Conservation (phyloP, 176 grass and related monocot species). For the Rhipidocladum racemiflorum region DNA sequence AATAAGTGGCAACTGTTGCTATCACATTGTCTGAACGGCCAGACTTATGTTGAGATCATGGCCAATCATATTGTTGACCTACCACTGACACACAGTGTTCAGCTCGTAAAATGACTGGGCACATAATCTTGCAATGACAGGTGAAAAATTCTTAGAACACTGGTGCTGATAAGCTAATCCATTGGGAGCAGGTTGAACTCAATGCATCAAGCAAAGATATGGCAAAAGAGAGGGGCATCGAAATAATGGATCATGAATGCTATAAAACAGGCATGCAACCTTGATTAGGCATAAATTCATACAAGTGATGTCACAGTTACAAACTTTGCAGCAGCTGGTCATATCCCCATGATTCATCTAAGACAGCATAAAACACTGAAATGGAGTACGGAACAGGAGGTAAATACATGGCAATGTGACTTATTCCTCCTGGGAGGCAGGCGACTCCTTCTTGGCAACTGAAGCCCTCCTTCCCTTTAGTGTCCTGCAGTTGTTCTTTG, state of each 20-base stretch:
- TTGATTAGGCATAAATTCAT: neutral
- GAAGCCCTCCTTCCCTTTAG: constrained; percentile 79
- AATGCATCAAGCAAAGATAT: neutral
- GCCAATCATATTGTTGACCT: neutral
- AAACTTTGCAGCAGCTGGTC: neutral
- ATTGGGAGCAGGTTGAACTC: neutral
- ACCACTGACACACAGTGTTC: neutral
- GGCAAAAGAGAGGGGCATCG: neutral
- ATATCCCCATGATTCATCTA: neutral
- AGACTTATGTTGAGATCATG: neutral
- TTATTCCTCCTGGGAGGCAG: constrained; percentile 45
- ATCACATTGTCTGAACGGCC: neutral
- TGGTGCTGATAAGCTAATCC: neutral
- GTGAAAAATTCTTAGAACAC: neutral
- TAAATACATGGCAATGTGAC: constrained; percentile 29
- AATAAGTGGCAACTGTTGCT: neutral
- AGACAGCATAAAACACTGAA: neutral
- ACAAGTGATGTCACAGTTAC: neutral
- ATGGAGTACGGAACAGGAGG: neutral
- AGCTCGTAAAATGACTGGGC: neutral
- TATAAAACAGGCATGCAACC: neutral
- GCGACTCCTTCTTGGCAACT: constrained; percentile 77
- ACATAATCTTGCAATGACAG: neutral
- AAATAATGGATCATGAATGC: neutral
- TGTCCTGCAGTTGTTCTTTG: constrained; percentile 88